Evolutionary conservation across 176 grass and related monocot genomes (phyloP), one percentile per base, ranked within the genome.

Genomic region (Raddia guianensis): DNA sequence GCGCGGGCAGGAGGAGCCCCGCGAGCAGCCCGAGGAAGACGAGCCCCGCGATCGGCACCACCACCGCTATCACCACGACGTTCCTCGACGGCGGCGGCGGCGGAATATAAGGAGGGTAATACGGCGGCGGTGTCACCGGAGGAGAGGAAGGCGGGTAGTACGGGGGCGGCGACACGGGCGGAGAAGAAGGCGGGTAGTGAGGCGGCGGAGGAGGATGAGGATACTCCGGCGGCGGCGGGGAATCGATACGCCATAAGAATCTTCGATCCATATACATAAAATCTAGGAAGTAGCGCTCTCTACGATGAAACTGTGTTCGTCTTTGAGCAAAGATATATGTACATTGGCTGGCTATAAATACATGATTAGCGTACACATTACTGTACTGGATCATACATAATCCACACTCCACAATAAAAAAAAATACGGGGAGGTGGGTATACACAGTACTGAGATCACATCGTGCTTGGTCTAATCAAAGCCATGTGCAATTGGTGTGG

Each of bases 41-140:
- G 6, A 89, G 49, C 19, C 86, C 81, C 0, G 33, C 34, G 74
- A 89, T 80, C 0, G 81, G 81, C 18, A 88, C 86, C 32, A 74
- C 67, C 40, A 85, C 79, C 18, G 67, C 63, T 12, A 88, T n/a
- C 27, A 72, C 19, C 15, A 78, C 40, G 49, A 67, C 1, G 20
- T 83, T 14, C n/a, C 9, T 46, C 2, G 54, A 13, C 8, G 68
- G 12, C 0, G 79, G 52, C 0, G 52, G 12, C 0, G 76, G 63
- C 1, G 32, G 5, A 27, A 21, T 5, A 9, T 13, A 51, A 48
- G 47, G 47, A 8, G 47, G 47, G 2, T 11, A 34, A 16, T 46
- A 42, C 13, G 78, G 64, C 4, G 64, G 27, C 27, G 78, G 43
- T 7, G 43, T 0, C 5, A 34, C 21, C 2, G 67, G 59, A 7